Evolutionary conservation across 495 filamentous ascomycete species (phyloP).

Genomic region (Talaromyces nanjingensis): DNA sequence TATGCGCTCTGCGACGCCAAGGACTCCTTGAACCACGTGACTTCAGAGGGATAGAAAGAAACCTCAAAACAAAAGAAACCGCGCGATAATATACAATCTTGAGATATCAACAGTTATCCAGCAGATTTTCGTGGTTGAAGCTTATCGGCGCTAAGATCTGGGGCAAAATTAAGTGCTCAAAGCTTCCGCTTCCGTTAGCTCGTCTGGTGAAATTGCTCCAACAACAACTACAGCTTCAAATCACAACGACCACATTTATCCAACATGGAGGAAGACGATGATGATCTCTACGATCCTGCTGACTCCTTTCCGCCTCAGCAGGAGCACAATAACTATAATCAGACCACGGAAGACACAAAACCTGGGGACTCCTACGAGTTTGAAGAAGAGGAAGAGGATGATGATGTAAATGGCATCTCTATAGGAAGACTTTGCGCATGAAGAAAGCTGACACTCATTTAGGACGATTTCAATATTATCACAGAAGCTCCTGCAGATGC

Average conservation of each 20-base stretch:
- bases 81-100: not conserved
- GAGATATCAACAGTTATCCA: not conserved
- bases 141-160: conserved; percentile 4
- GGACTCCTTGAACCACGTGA: not conserved
- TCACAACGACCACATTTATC: conserved; percentile 1
- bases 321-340: conserved; percentile 18
- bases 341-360: conserved; percentile 26
- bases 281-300: conserved; percentile 47
- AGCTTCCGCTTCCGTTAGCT: not conserved
- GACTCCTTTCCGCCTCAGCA: conserved; percentile 31
- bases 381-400: conserved; percentile 64
- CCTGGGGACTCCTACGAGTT: conserved; percentile 62
- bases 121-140: not conserved
- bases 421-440: conserved; percentile 9
- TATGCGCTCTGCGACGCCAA: not conserved
- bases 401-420: conserved; percentile 47
- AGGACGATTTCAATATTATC: conserved; percentile 90
- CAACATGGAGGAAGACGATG: conserved; percentile 46
- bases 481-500: conserved; percentile 76
- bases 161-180: conserved; percentile 2
- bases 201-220: not conserved
- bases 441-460: conserved; percentile 13
- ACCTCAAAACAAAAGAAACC: not conserved
- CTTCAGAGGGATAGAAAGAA: not conserved
- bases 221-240: not conserved